Base-by-base conservation (phyloP, 2,329 filamentous ascomycete species). In the Hymenoscyphus occultus region DNA sequence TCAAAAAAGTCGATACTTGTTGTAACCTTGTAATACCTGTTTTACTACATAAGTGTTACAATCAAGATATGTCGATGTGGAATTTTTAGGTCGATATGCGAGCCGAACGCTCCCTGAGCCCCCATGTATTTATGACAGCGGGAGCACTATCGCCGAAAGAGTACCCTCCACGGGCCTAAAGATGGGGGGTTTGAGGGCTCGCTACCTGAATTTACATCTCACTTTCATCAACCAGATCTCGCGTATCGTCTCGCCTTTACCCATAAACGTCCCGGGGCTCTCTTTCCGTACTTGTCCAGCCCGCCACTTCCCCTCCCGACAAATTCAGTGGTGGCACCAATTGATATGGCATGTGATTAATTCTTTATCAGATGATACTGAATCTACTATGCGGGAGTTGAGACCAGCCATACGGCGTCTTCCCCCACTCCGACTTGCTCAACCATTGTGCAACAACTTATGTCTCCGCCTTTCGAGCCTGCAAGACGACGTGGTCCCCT, bases 401-500 rank as follows among this genome's bases (percentile, higher is more conserved):
- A 58, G 48, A 22, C 40, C 54, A 62, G 54, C 61, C 61, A 62
- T 57, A 62, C 61, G 60, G 60, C 48, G 22, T 51, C 39, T n/a
- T 63, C 40, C 61, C 61, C 61, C 61, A 59, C 61, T 32, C 61
- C 61, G 54, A 62, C 5, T 28, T 62, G 51, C 39, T 40, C 42
- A 48, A 48, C 19, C 42, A 19, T 10, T 31, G n/a, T 39, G 42
- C n/a, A 14, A 63, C 31, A 16, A 16, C 40, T 32, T 57, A 59
- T 39, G 51, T 63, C 56, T 48, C 65, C 59, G 60, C 60, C 59
- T 59, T 60, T 56, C 16, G 56, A 32, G 32, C 48, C 61, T 59
- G 57, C 60, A 58, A 35, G 56, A 42, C 61, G 45, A 63, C 61
- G 61, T 63, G 61, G 61, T 58, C 61, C 32, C 40, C 40, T 40